A percentile compares a stretch with the other conserved stretches of the same genome.
These are phyloP conservation scores for Termitomyces sp. DNA, from an alignment of 768 basidiomycete species.

Conservation along the genomic window DNA sequence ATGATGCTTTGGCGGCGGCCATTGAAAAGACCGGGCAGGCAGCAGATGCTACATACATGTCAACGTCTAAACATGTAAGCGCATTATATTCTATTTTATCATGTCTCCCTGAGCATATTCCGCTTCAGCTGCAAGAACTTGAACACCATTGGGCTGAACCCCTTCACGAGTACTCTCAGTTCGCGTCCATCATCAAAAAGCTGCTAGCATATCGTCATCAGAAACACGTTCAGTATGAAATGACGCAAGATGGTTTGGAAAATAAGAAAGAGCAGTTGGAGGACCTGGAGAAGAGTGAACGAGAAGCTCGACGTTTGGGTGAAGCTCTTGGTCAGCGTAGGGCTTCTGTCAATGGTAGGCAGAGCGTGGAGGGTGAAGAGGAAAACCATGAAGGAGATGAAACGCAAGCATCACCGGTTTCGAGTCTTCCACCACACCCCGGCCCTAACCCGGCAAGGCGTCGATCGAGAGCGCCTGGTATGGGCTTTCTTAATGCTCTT, in stretches of 20 bases:
- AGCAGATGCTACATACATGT: conserved; percentile 88
- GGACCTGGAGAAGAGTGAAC: conserved; percentile 89
- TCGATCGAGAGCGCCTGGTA: conserved; percentile 61
- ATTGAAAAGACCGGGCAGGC: conserved; percentile 98
- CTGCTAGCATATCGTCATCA: conserved; percentile 93
- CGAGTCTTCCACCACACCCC: conserved; percentile 71
- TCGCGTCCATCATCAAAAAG: conserved; percentile 91
- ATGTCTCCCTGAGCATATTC: conserved; percentile 5
- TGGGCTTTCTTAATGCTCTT: conserved; percentile 85
- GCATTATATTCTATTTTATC: not conserved
- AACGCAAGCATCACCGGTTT: conserved; percentile 30
- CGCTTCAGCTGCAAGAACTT: conserved; percentile 77
- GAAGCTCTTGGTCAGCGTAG: conserved; percentile 72
- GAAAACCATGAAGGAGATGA: conserved; percentile 17
- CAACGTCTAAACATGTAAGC: conserved; percentile 81
- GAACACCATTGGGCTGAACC: conserved; percentile 97
- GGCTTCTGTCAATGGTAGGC: conserved; percentile 16
- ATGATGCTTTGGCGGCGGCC: conserved; percentile 63
- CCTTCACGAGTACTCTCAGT: conserved; percentile 92
- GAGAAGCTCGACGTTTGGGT: conserved; percentile 83
- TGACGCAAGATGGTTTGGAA: conserved; percentile 90
- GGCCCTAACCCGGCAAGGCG: conserved; percentile 61
- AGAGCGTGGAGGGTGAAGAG: conserved; percentile 21
- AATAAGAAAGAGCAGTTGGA: conserved; percentile 78
- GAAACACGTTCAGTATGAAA: conserved; percentile 96